Conservation (phyloP, 176 grass and related monocot species). For the Triticum turgidum region DNA sequence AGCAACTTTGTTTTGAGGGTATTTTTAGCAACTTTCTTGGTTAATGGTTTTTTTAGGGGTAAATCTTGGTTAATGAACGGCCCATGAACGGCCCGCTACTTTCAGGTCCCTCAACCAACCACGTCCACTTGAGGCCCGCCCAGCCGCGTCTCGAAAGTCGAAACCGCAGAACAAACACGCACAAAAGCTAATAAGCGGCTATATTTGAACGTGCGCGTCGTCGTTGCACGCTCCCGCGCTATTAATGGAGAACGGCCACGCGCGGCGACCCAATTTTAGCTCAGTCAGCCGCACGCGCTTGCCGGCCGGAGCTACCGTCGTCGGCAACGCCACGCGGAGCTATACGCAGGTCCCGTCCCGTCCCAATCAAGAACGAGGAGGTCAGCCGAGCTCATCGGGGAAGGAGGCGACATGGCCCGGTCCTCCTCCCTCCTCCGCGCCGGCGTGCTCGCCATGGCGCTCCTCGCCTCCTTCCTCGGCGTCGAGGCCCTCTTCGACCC, state of each 20-base stretch:
- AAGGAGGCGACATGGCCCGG: neutral
- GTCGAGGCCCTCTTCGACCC: slow-evolving; percentile 41
- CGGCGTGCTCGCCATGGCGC: neutral
- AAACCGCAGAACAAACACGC: neutral
- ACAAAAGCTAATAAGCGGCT: neutral
- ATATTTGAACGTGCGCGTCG: slow-evolving; percentile 6
- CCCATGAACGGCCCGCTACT: neutral
- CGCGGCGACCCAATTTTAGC: slow-evolving; percentile 19
- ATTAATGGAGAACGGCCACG: neutral
- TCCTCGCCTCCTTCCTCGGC: slow-evolving; percentile 27
- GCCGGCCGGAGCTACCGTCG: neutral
- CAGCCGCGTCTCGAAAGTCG: neutral
- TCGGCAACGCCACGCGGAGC: neutral
- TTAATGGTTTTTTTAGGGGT: too few species aligned
- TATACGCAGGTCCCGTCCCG: neutral
- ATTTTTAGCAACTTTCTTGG: too few species aligned
- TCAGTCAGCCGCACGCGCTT: neutral
- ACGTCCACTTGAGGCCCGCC: neutral
- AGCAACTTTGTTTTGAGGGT: too few species aligned
- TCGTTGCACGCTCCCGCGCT: neutral
- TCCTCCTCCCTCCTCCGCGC: slow-evolving; percentile 19
- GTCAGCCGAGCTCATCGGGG: neutral
- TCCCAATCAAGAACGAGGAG: too few species aligned
- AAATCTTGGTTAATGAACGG: neutral
- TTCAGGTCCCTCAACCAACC: neutral